Evolutionary conservation across 495 filamentous ascomycete species (phyloP), one percentile per base, ranked within the genome.

Genomic region (Platismatia glauca): DNA sequence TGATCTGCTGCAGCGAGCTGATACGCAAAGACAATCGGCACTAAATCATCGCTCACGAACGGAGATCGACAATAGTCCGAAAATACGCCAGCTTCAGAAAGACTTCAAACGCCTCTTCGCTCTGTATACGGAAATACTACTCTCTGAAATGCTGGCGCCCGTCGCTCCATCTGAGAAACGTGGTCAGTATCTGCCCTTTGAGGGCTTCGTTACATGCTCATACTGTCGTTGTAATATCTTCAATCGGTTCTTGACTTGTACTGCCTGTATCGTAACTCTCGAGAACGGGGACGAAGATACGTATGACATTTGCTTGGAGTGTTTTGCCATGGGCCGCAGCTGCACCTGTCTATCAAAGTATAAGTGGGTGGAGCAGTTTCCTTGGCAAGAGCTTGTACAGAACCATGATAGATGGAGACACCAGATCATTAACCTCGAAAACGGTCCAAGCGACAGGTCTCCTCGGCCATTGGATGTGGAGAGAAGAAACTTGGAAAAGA

Each of bases 231-330:
- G 90, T 60, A 97, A 97, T 67, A 94, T 98, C 56, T 97, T 97
- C 79, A 98, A 98, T 72, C 85, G 93, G 9, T 98, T 97, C 69
- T 76, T 98, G 38, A 95, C 91, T 6, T 98, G 94, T 73, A 86
- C 88, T 41, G 81, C 81, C 43, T 97, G 94, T 70, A 79, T 87
- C 35, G 65, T 74, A 39, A 76, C 78, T 20, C 71, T 80, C 46
- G 75, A 78, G 37, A 76, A 77, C 57, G 88, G 82, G 22, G 83
- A 83, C 7, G 82, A 90, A 57, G 87, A 92, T 63, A 83, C 86
- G 0, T 98, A 97, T 69, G 94, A 98, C 69, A 82, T 98, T 16
- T 98, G 94, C 71, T 90, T 98, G 85, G 93, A 98, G 50, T 98
- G 94, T 71, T 97, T 92, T 66, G 86, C 84, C 20, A 93, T 96